Conservation (phyloP, 2,329 filamentous ascomycete genomes). For the Fusarium udum region DNA sequence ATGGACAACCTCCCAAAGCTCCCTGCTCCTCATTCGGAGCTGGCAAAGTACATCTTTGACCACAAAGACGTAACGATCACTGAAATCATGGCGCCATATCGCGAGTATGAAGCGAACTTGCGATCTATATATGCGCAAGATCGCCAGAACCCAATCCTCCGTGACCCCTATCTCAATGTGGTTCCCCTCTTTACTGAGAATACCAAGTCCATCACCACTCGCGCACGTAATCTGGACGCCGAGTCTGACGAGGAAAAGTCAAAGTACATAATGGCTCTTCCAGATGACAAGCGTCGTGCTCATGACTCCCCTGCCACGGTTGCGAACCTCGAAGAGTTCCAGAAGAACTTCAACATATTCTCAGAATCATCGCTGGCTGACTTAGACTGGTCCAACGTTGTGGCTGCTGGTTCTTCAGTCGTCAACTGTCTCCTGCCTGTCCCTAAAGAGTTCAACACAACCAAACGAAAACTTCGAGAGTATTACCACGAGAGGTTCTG, state of each 20-base stretch:
- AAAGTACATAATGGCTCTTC: slow-evolving; percentile 75
- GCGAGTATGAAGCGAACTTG: slow-evolving; percentile 72
- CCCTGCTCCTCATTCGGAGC: slow-evolving; percentile 56
- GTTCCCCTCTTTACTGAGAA: slow-evolving; percentile 71
- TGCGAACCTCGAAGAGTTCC: slow-evolving; percentile 73
- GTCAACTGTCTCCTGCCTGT: slow-evolving; percentile 81
- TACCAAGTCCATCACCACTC: slow-evolving; percentile 66
- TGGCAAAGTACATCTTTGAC: slow-evolving; percentile 63
- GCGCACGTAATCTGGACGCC: slow-evolving; percentile 65
- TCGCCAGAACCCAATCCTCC: slow-evolving; percentile 64
- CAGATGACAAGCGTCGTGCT: slow-evolving; percentile 67
- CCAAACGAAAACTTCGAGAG: slow-evolving; percentile 70
- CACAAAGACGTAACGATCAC: slow-evolving; percentile 63
- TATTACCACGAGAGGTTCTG: slow-evolving; percentile 86
- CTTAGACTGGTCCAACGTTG: slow-evolving; percentile 83
- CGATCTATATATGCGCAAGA: slow-evolving; percentile 76
- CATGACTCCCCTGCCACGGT: slow-evolving; percentile 75
- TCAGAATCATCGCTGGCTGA: slow-evolving; percentile 80
- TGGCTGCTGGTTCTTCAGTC: slow-evolving; percentile 83
- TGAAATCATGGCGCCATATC: slow-evolving; percentile 72
- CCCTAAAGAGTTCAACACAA: slow-evolving; percentile 67
- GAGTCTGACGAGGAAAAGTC: slow-evolving; percentile 70
- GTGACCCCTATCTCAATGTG: slow-evolving; percentile 69
- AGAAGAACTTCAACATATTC: slow-evolving; percentile 82
- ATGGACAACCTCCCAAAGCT: slow-evolving; percentile 54